Base-by-base conservation (phyloP, 352 stramenopile genomes). In the Phytophthora cryptogea region DNA sequence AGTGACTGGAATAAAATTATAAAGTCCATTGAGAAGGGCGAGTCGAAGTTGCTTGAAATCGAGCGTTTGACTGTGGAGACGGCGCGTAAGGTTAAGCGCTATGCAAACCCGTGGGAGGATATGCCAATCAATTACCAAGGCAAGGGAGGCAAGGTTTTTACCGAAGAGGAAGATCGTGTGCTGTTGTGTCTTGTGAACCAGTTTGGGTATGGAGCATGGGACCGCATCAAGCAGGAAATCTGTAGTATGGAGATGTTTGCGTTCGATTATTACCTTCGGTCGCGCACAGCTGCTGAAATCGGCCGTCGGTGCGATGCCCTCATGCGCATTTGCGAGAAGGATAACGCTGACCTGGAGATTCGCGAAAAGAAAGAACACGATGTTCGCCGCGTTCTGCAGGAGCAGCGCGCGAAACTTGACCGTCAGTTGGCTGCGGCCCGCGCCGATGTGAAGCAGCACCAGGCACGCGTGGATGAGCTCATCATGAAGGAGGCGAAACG, bases 231-330 rank as follows among this genome's bases (percentile, higher is more conserved):
- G 51, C 87, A 97, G 41, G 95, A 99, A 72, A 98, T 99, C 28
- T 89, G 87, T 49, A 80, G 82, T 17, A 74, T 92, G 32, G 83
- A 93, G 46, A 79, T 86, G 72, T 99, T 99, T 66, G 84, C 96
- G 13, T 99, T 99, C 45, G 96, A 99, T 63, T 99, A 98, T 83
- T 99, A 98, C 70, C 97, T 99, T 70, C 98, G 98, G 35, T 98
- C 92, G 9, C 86, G 97, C 39, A 98, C 90, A 11, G 88, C 94
- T 1, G 84, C 86, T 5, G 97, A 99, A 66, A 97, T 99, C 33
- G 94, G 98, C 28, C 95, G 96, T 41, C 92, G 97, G 10, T 98
- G 95, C 49, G 96, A 99, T 57, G 70, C 90, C 0, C 68, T 99
- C 14, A 98, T 99, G 70, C 89, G 90, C 10, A 93, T 98, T 64